Percentiles rank a stretch among this genome's conserved stretches.
Evolutionary conservation across 2,329 filamentous ascomycete genomes (phyloP).

Genomic region (Fusarium sp.): DNA sequence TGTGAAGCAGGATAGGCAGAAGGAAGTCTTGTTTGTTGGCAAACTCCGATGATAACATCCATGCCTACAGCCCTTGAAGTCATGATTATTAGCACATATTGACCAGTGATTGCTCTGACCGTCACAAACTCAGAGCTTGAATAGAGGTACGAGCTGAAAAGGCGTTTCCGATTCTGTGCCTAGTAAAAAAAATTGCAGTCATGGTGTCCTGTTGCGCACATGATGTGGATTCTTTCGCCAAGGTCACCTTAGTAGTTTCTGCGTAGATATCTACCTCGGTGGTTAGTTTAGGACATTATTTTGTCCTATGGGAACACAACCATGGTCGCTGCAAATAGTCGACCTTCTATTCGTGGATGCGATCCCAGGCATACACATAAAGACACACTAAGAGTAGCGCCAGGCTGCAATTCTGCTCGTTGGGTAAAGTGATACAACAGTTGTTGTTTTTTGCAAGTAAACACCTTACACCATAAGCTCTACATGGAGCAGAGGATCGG

Average conservation of each 20-base stretch:
- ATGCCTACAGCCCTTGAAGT: not conserved
- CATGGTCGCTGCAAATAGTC: not conserved
- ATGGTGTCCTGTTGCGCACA: not conserved
- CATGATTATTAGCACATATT: not conserved
- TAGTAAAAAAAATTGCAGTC: rapidly evolving
- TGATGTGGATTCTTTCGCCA: too few species aligned
- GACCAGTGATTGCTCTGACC: rapidly evolving
- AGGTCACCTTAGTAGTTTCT: not conserved
- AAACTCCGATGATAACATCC: not conserved
- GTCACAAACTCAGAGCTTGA: not conserved
- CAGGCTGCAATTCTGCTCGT: not conserved
- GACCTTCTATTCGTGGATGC: not conserved
- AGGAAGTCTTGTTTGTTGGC: not conserved
- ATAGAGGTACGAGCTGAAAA: not conserved
- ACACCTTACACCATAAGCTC: not conserved
- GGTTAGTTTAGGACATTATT: not conserved
- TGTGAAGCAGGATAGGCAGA: not conserved
- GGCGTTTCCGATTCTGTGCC: too few species aligned
- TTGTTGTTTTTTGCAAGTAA: not conserved
- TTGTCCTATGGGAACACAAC: not conserved
- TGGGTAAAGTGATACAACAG: not conserved
- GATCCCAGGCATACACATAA: not conserved
- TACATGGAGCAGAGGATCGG: not conserved
- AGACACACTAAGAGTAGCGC: not conserved
- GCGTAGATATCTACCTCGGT: not conserved